Percentiles rank a stretch among this genome's conserved stretches.
phyloP scores from a whole-genome alignment of 768 basidiomycete genomes.

The Kwoniella dendrophila region DNA sequence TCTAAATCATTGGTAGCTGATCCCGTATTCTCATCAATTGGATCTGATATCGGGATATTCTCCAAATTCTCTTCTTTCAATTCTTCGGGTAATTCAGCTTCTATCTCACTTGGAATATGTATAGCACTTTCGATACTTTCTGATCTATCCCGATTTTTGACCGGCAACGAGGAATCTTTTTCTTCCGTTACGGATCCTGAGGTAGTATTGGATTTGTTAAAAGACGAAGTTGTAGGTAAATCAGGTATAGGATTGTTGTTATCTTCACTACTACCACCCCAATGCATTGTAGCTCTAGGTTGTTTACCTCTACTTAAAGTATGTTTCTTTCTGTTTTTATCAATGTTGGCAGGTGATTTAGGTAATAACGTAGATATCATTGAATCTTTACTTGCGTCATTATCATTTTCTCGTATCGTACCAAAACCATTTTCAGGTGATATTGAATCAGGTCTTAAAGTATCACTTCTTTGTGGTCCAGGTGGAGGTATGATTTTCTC shows the following conservation, averaged over 20 bases:
- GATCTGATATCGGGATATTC: neutral
- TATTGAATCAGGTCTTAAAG: neutral
- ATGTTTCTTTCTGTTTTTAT: constrained; percentile 13
- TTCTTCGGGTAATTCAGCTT: neutral
- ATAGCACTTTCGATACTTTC: constrained; percentile 26
- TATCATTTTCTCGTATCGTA: neutral
- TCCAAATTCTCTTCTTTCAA: constrained; percentile 16
- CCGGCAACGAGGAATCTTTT: neutral
- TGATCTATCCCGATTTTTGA: constrained; percentile 18
- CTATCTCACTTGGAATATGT: constrained; percentile 8
- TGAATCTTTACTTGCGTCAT: no score
- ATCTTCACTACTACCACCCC: constrained; percentile 27
- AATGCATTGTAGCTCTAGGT: constrained; percentile 40
- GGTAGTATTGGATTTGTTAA: neutral
- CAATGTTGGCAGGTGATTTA: neutral
- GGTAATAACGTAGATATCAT: neutral
- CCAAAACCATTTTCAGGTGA: neutral
- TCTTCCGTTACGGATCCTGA: neutral
- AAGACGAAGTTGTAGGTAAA: neutral
- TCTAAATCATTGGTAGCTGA: neutral
- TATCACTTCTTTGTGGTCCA: neutral
- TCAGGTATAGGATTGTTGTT: constrained; percentile 14
- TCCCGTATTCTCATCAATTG: neutral
- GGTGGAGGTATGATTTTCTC: neutral
- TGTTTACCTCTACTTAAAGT: constrained; percentile 46